phyloP scores from a whole-genome alignment of 2,329 filamentous ascomycete genomes.

The Fusarium sarcochroum region DNA sequence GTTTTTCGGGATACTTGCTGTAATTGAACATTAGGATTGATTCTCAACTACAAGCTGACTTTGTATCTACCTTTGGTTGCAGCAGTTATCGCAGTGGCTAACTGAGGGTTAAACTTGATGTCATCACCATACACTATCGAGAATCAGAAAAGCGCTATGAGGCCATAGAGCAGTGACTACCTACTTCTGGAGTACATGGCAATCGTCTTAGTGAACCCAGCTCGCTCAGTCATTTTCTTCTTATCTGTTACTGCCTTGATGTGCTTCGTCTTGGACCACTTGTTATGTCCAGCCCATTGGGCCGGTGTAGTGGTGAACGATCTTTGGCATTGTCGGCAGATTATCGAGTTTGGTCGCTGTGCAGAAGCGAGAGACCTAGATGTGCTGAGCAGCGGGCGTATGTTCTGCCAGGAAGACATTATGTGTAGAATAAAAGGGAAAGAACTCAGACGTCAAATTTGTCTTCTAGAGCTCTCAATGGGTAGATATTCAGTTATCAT shows the following conservation, averaged over 20 bases:
- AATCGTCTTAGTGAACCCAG: slow-evolving; percentile 78
- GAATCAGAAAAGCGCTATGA: slow-evolving; percentile 27
- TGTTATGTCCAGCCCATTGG: slow-evolving; percentile 80
- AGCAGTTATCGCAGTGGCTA: slow-evolving; percentile 78
- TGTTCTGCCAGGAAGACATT: slow-evolving; percentile 35
- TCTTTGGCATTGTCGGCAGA: slow-evolving; percentile 66
- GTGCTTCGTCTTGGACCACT: slow-evolving; percentile 97
- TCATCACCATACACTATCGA: slow-evolving; percentile 80
- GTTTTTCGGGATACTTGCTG: slow-evolving; percentile 84
- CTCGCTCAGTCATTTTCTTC: slow-evolving; percentile 81
- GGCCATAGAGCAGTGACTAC: slow-evolving; percentile 36
- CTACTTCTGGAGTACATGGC: slow-evolving; percentile 80
- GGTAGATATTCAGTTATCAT: slow-evolving; percentile 2
- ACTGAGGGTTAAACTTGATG: slow-evolving; percentile 78
- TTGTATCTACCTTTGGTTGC: slow-evolving; percentile 79
- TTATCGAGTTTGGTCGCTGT: slow-evolving; percentile 24
- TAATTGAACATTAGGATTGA: slow-evolving; percentile 5
- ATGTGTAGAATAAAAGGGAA: not conserved
- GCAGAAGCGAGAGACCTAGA: slow-evolving; percentile 16
- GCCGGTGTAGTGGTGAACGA: slow-evolving; percentile 62
- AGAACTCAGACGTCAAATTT: not conserved
- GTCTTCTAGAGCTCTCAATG: not conserved
- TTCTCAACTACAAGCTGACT: not conserved
- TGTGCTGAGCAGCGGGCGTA: slow-evolving; percentile 35
- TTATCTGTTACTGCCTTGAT: slow-evolving; percentile 91